Conservation (phyloP, 1,284 basidiomycete genomes). For the Ustilago shanxiensis region DNA sequence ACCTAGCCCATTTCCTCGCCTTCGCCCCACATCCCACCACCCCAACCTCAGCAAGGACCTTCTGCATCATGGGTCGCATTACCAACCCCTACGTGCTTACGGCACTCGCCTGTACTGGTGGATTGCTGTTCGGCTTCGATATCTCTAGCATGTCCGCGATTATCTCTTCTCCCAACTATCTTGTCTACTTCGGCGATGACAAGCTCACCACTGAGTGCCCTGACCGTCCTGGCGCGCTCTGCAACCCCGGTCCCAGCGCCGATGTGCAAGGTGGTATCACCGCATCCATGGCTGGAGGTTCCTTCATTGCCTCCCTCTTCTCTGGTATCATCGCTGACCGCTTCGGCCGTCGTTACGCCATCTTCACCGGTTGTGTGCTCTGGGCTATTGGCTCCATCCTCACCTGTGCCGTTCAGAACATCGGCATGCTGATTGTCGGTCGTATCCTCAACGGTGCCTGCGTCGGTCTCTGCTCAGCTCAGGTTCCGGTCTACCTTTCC, state of each 20-base stretch:
- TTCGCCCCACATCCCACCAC: not conserved
- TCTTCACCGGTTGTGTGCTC: conserved; percentile 36
- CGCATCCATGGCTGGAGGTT: conserved; percentile 53
- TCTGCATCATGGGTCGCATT: conserved; percentile 35
- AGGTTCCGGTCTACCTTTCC: conserved; percentile 48
- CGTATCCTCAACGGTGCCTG: conserved; percentile 45
- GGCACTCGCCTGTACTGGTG: conserved; percentile 46
- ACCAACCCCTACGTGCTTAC: conserved; percentile 47
- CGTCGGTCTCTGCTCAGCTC: conserved; percentile 51
- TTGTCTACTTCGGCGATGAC: conserved; percentile 28
- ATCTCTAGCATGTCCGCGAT: conserved; percentile 39
- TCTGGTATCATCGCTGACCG: conserved; percentile 47
- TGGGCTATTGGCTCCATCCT: conserved; percentile 50
- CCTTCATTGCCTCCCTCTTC: conserved; percentile 49
- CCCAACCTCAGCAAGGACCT: not conserved
- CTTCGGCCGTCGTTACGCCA: conserved; percentile 43
- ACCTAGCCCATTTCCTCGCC: not conserved
- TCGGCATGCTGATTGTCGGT: conserved; percentile 52
- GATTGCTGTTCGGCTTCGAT: conserved; percentile 53
- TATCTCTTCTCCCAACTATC: conserved; percentile 40
- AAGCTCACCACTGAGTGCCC: conserved; percentile 18
- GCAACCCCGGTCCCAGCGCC: conserved; percentile 29
- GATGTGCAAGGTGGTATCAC: conserved; percentile 51
- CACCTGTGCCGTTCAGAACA: conserved; percentile 42
- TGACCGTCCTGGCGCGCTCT: conserved; percentile 27